Evolutionary conservation across 2,329 filamentous ascomycete species (phyloP).

Genomic region (Alternaria burnsii): DNA sequence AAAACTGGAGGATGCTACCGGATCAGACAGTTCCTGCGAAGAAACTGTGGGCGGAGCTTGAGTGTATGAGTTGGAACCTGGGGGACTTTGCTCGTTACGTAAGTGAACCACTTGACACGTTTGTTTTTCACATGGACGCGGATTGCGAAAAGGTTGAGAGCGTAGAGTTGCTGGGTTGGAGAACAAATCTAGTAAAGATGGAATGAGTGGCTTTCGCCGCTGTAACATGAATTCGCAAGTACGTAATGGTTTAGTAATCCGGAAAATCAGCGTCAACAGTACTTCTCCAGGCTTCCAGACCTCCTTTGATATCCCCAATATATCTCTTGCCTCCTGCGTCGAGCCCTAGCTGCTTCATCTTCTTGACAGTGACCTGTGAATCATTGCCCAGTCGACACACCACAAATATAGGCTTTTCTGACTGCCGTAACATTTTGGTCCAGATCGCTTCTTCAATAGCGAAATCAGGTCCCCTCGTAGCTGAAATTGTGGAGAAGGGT

Average conservation of each 20-base stretch:
- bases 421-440: conserved; percentile 37
- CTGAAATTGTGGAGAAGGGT: conserved; percentile 66
- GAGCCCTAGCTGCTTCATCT: conserved; percentile 69
- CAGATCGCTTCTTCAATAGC: conserved; percentile 32
- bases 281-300: conserved; percentile 75
- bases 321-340: conserved; percentile 63
- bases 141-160: conserved; percentile 4
- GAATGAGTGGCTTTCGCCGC: neutral
- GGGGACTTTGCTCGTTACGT: conserved; percentile 30
- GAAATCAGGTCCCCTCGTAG: conserved; percentile 26
- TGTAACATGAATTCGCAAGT: neutral
- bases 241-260: conserved; percentile 56
- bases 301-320: conserved; percentile 76
- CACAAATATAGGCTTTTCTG: conserved; percentile 68
- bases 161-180: conserved; percentile 30
- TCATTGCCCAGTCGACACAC: conserved; percentile 81
- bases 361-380: conserved; percentile 74
- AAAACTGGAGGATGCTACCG: conserved; percentile 30
- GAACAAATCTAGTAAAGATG: conserved; percentile 16
- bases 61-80: conserved; percentile 33
- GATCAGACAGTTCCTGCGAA: conserved; percentile 17
- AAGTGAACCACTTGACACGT: conserved; percentile 29
- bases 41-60: conserved; percentile 28
- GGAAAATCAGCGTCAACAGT: conserved; percentile 69
- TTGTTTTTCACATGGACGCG: conserved; percentile 24